Conservation (phyloP, 805 yeast species). For the Jamesozyma rosinii region DNA sequence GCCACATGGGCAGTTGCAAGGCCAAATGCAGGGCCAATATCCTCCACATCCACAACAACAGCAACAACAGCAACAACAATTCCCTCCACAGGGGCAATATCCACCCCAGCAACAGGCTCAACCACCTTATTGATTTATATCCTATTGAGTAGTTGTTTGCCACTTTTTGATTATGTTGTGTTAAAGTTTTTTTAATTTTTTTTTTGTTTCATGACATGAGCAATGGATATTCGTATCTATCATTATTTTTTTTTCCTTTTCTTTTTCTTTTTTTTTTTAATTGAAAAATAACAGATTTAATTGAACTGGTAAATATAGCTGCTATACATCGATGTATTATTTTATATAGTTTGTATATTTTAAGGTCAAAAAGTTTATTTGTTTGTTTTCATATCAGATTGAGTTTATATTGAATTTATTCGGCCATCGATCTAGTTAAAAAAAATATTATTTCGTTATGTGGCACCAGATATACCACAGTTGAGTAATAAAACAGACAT, state of each 20-base stretch:
- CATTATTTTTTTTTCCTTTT: too few species aligned
- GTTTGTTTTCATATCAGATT: too few species aligned
- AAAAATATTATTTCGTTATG: too few species aligned
- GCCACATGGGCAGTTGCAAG: neutral
- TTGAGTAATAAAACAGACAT: too few species aligned
- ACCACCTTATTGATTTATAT: constrained; percentile 3
- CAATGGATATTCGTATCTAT: neutral
- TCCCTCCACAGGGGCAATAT: constrained; percentile 6
- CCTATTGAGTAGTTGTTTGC: too few species aligned
- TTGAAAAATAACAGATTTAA: too few species aligned
- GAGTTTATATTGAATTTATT: too few species aligned
- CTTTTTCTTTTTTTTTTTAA: too few species aligned
- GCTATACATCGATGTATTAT: neutral
- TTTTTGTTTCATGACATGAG: neutral
- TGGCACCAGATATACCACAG: too few species aligned
- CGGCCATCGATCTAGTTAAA: too few species aligned
- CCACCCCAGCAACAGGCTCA: constrained; percentile 22
- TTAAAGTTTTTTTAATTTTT: neutral
- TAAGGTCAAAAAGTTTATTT: too few species aligned
- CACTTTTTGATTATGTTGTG: too few species aligned
- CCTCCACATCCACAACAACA: constrained; percentile 2
- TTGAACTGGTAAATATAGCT: neutral
- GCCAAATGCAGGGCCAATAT: constrained; percentile 1
- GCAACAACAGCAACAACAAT: constrained; percentile 25
- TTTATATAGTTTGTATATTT: neutral